Evolutionary conservation across 1,284 basidiomycete genomes (phyloP), one percentile per base, ranked within the genome.

Genomic region (Schizophyllum amplum): DNA sequence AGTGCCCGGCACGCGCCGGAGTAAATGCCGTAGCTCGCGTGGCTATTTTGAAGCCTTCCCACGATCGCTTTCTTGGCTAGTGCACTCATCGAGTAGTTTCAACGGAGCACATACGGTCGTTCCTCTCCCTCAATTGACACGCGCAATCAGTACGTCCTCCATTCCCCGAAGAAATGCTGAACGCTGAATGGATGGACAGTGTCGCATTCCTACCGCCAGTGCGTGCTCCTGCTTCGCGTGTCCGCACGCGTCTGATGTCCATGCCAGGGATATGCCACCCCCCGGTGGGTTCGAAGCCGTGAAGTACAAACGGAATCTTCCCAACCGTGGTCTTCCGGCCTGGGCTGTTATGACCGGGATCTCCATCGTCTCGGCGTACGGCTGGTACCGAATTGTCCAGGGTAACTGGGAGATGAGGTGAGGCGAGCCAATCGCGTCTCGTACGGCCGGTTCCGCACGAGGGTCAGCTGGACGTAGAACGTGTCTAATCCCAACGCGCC

Each of bases 221-320:
- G 67, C 60, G 84, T 72, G 60, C 4, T 5, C 22, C 27, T 22
- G 17, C 22, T 46, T 42, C 25, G 42, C 21, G 21, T 27, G 57
- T 26, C 7, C n/a, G 21, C 51, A 49, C 25, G 33, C 48, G 33
- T 20, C 47, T 48, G 22, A 26, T 47, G 25, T 51, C 57, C 46
- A 21, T 55, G 25, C 63, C 69, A 98, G 96, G 75, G 96, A 99
- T 71, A 90, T 99, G 84, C 95, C 95, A 66, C 95, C 96, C 51
- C 67, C 85, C 52, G 95, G 94, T 62, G 96, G 96, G 4, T 99
- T 97, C 75, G 92, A 92, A 69, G 75, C 89, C 51, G 78, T 99
- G 77, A 90, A 90, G 73, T 99, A 98, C 83, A 96, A 95, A 75
- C 90, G 96, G 62, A 96, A 96, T 74, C 82, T 99, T 59, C 95